Evolutionary conservation across 768 basidiomycete genomes (phyloP).

Genomic region (Zangia roseola): DNA sequence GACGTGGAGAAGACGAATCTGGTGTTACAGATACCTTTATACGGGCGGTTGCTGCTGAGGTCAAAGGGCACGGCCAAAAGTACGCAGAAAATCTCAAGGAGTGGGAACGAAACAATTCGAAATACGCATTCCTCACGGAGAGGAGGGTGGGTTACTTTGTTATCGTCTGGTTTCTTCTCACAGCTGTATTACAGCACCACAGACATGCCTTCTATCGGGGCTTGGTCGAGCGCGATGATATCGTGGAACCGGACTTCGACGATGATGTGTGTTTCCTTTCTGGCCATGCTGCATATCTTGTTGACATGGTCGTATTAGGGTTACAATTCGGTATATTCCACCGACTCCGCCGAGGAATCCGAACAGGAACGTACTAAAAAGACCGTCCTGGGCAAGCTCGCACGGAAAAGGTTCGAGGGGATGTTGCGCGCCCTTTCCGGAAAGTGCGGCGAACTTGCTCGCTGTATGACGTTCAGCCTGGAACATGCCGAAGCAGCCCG

Average conservation of each 20-base stretch:
- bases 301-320: constrained; percentile 48
- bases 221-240: constrained; percentile 56
- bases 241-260: constrained; percentile 68
- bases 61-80: constrained; percentile 73
- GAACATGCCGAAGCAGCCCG: constrained; percentile 95
- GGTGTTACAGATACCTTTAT: constrained; percentile 84
- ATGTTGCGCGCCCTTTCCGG: constrained; percentile 88
- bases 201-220: constrained; percentile 70
- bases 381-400: constrained; percentile 72
- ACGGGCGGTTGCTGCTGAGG: constrained; percentile 79
- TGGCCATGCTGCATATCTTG: neutral
- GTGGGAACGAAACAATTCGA: constrained; percentile 77
- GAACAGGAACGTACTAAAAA: constrained; percentile 83
- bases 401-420: constrained; percentile 82
- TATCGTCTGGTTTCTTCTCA: constrained; percentile 3
- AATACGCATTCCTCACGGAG: constrained; percentile 73
- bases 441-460: constrained; percentile 84
- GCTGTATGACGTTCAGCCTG: constrained; percentile 96
- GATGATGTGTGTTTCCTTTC: constrained; percentile 58
- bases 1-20: constrained; percentile 49
- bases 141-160: constrained; percentile 44
- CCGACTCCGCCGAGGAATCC: constrained; percentile 92
- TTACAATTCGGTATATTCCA: constrained; percentile 85
- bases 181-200: constrained; percentile 50
- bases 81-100: constrained; percentile 76